Evolutionary conservation across 2,329 filamentous ascomycete species (phyloP).

Genomic region (Fusarium odoratissimum): DNA sequence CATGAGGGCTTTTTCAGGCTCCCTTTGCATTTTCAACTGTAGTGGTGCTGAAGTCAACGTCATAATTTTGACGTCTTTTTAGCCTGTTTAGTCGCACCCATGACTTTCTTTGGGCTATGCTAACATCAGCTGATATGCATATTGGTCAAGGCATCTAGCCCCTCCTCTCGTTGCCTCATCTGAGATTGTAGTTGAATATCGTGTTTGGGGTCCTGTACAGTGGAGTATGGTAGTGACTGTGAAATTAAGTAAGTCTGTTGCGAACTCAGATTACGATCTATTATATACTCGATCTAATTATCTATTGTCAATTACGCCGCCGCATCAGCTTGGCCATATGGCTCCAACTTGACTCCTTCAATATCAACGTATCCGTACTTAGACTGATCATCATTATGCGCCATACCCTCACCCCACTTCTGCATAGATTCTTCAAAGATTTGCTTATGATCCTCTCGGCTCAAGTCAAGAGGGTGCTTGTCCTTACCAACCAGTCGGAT

Average conservation of each 20-base stretch:
- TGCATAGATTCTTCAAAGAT: constrained; percentile 46
- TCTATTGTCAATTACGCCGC: background rate
- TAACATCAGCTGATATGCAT: background rate
- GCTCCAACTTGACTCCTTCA: constrained; percentile 46
- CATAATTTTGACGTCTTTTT: background rate
- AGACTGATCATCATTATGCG: constrained; percentile 46
- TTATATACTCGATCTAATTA: background rate
- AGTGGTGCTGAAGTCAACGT: background rate
- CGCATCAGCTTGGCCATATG: constrained; percentile 47
- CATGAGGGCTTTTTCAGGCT: background rate
- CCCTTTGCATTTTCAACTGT: background rate
- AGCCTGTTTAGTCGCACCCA: background rate
- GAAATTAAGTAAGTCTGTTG: too few relatives aligned
- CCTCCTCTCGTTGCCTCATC: background rate
- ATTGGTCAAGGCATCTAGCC: background rate
- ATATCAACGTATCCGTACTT: constrained; percentile 50
- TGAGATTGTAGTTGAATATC: too few relatives aligned
- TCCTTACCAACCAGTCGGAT: constrained; percentile 50
- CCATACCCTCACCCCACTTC: constrained; percentile 48
- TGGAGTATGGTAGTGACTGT: background rate
- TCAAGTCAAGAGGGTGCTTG: constrained; percentile 71
- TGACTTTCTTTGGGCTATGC: background rate
- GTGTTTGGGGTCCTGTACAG: background rate
- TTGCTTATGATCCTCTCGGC: constrained; percentile 47
- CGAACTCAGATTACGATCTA: background rate